These are phyloP conservation scores for Rutidosis leptorrhynchoides DNA, from an alignment of 129 eudicot species.

Conservation along the genomic window DNA sequence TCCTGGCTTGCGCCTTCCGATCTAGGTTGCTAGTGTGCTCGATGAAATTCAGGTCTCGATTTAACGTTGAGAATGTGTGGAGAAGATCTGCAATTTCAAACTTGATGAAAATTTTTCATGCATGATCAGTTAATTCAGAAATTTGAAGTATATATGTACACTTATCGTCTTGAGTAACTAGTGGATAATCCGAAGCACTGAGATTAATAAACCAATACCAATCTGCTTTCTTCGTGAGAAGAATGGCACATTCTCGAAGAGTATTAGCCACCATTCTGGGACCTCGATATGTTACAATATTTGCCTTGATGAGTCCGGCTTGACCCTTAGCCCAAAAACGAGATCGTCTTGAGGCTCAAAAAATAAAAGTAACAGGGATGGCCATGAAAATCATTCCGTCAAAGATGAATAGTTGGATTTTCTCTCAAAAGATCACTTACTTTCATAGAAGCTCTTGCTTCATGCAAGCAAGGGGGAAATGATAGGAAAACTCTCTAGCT, in stretches of 20 bases:
- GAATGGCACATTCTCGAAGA: slow-evolving; percentile 81
- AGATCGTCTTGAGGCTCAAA: no score
- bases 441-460: no score
- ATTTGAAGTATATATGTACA: no score
- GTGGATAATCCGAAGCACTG: slow-evolving; percentile 85
- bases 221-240: slow-evolving; percentile 50
- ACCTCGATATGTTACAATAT: slow-evolving; percentile 79
- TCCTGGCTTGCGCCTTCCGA: slow-evolving; percentile 67
- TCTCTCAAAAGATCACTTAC: no score
- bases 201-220: slow-evolving; percentile 93
- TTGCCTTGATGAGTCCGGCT: slow-evolving; percentile 41
- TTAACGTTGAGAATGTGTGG: slow-evolving; percentile 43
- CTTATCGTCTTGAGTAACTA: slow-evolving; percentile 84
- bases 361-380: no score
- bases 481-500: no score
- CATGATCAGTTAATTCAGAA: no score
- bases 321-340: background rate
- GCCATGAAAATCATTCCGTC: no score
- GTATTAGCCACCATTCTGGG: slow-evolving; percentile 84
- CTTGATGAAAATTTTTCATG: no score
- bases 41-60: slow-evolving; percentile 58
- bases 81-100: slow-evolving; percentile 58
- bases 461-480: no score
- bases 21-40: slow-evolving; percentile 68
- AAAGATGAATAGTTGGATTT: no score